phyloP scores from a whole-genome alignment of 805 yeast genomes.

The Wickerhamia fluorescens region DNA sequence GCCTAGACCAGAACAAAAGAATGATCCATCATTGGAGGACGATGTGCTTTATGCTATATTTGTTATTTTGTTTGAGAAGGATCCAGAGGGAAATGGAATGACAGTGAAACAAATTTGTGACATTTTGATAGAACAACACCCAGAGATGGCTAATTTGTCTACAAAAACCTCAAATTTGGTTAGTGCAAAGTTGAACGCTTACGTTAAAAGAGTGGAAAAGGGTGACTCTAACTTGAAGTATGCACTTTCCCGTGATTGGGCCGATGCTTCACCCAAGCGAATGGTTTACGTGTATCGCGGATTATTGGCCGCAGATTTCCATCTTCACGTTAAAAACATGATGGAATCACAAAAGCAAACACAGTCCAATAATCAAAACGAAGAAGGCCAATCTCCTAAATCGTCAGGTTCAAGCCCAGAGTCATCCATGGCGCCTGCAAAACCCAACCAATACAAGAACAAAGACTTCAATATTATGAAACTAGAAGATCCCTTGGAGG shows the following conservation, averaged over 20 bases:
- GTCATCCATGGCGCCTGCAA: slow-evolving; percentile 4
- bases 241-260: slow-evolving; percentile 83
- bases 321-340: slow-evolving; percentile 60
- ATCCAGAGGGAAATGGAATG: slow-evolving; percentile 68
- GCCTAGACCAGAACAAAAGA: slow-evolving; percentile 63
- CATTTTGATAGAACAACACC: slow-evolving; percentile 63
- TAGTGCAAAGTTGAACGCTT: slow-evolving; percentile 77
- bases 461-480: slow-evolving; percentile 3
- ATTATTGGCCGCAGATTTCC: slow-evolving; percentile 65
- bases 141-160: slow-evolving; percentile 75
- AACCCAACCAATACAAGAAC: slow-evolving; percentile 1
- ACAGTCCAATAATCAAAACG: slow-evolving; percentile 3
- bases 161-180: slow-evolving; percentile 77
- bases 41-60: slow-evolving; percentile 73
- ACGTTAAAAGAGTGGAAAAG: slow-evolving; percentile 77
- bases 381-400: slow-evolving; percentile 6
- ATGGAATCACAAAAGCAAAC: slow-evolving; percentile 43
- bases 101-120: slow-evolving; percentile 88
- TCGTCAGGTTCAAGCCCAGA: slow-evolving; percentile 3
- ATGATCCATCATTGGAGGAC: slow-evolving; percentile 57
- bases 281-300: slow-evolving; percentile 88
- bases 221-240: slow-evolving; percentile 69
- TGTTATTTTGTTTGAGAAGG: slow-evolving; percentile 61
- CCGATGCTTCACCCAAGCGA: slow-evolving; percentile 81
- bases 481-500: slow-evolving; percentile 26